Evolutionary conservation across 352 stramenopile genomes (phyloP), one percentile per base, ranked within the genome.

Genomic region (Phytophthora sojae): DNA sequence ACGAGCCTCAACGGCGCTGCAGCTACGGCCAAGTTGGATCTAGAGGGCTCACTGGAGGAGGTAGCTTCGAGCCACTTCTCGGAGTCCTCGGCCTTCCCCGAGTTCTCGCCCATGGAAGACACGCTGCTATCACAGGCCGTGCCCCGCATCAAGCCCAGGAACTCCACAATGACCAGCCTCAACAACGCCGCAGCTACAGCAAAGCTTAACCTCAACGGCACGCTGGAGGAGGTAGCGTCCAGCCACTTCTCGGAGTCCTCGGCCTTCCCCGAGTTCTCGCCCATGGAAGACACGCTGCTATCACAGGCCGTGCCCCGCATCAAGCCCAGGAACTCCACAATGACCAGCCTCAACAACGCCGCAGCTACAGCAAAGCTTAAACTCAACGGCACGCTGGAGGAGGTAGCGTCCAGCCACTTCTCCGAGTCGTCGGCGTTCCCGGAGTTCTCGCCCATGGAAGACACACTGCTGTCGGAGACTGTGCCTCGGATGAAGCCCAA

Each of bases 351-450:
- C 37, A 75, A 69, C n/a, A n/a, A n/a, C n/a, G n/a, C n/a, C n/a
- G n/a, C n/a, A n/a, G n/a, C n/a, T n/a, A n/a, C n/a, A n/a, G n/a
- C n/a, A n/a, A n/a, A n/a, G n/a, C n/a, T n/a, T n/a, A n/a, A n/a
- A n/a, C n/a, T n/a, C n/a, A n/a, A n/a, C n/a, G n/a, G n/a, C n/a
- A n/a, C n/a, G n/a, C n/a, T n/a, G n/a, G 79, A 91, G 37, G 81
- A 79, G 17, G 71, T 69, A 2, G 79, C 77, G 0, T 75, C 78
- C 3, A 64, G 71, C 9, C 58, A 72, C 35, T 92, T 90, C 57
- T 87, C 82, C 2, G 83, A 91, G 52, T 62, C 79, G 0, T 90
- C 83, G 9, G 66, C 77, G 2, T 90, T 90, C 47, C 83, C 83
- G 0, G 83, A 91, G 67, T 86, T 75, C 39, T 82, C 83, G 0